Percentiles rank a stretch among this genome's conserved stretches.
phyloP scores from a whole-genome alignment of 2,329 filamentous ascomycete species.

The Diaporthe longicolla region DNA sequence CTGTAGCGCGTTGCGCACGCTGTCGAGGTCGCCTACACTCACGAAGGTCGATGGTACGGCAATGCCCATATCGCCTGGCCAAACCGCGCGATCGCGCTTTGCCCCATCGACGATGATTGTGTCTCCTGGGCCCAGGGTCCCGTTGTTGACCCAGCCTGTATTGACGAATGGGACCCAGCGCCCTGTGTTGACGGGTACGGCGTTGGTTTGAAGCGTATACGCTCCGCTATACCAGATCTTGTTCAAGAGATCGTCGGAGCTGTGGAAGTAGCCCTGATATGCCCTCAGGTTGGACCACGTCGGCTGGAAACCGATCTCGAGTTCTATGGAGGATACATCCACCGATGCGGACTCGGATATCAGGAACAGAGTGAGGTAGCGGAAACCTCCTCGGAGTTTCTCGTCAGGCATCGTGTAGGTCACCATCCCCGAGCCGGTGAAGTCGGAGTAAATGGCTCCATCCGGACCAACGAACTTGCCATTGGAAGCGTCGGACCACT shows the following conservation, averaged over 20 bases:
- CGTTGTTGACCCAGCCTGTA: conserved; percentile 56
- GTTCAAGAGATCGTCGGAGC: conserved; percentile 64
- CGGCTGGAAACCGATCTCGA: conserved; percentile 57
- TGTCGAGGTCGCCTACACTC: conserved; percentile 63
- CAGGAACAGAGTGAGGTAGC: conserved; percentile 64
- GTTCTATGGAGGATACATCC: conserved; percentile 51
- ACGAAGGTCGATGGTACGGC: conserved; percentile 64
- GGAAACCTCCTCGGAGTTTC: conserved; percentile 65
- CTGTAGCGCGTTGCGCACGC: conserved; percentile 62
- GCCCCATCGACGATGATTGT: conserved; percentile 63
- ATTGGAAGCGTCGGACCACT: conserved; percentile 63
- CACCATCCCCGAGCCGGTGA: conserved; percentile 52
- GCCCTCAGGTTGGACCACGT: conserved; percentile 62
- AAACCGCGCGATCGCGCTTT: conserved; percentile 69
- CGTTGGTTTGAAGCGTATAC: conserved; percentile 59
- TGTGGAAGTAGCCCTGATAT: conserved; percentile 69
- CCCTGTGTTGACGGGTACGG: conserved; percentile 50
- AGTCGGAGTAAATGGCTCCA: conserved; percentile 61
- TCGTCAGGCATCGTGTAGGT: conserved; percentile 57
- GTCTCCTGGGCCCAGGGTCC: conserved; percentile 50
- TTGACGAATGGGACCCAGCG: conserved; percentile 54
- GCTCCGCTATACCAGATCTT: conserved; percentile 67
- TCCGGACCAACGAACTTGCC: conserved; percentile 59
- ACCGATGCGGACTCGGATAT: conserved; percentile 43
- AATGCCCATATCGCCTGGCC: conserved; percentile 71